Evolutionary conservation across 768 basidiomycete species (phyloP).

Genomic region (Dictyophora rubrovolvata): DNA sequence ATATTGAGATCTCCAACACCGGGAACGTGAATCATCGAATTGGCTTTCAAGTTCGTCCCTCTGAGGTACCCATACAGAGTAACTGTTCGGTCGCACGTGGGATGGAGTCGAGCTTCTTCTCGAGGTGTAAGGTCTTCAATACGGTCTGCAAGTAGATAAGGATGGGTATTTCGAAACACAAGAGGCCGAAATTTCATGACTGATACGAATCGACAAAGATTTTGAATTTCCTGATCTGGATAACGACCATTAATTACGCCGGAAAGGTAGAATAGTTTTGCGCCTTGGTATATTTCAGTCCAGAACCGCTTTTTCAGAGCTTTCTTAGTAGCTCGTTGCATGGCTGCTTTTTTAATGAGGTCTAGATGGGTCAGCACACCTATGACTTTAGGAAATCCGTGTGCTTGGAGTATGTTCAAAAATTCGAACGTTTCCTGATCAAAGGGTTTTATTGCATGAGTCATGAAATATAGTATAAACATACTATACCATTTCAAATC

Average conservation of each 20-base stretch:
- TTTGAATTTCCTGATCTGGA: constrained; percentile 92
- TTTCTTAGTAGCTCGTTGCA: constrained; percentile 85
- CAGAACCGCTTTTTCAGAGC: constrained; percentile 96
- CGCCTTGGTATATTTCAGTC: constrained; percentile 98
- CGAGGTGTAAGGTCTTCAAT: constrained; percentile 90
- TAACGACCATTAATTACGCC: constrained; percentile 96
- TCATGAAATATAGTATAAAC: background rate
- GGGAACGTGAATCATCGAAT: constrained; percentile 84
- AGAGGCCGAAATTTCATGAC: constrained; percentile 99
- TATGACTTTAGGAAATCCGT: constrained; percentile 98
- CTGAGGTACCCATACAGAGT: constrained; percentile 93
- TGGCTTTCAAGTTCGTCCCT: constrained; percentile 70
- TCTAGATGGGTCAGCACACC: constrained; percentile 94
- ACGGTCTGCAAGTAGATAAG: constrained; percentile 90
- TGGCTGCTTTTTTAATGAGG: constrained; percentile 85
- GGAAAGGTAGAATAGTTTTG: constrained; percentile 95
- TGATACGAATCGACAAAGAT: constrained; percentile 90
- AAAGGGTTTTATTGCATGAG: background rate
- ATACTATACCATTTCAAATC: constrained; percentile 87
- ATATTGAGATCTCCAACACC: constrained; percentile 87
- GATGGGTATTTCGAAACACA: constrained; percentile 89
- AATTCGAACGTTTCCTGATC: constrained; percentile 97
- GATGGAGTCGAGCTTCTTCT: constrained; percentile 67
- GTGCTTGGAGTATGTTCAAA: constrained; percentile 90
- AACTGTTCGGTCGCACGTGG: constrained; percentile 88